phyloP scores from a whole-genome alignment of 441 rosid species.

The Pelargonium cotyledonis region DNA sequence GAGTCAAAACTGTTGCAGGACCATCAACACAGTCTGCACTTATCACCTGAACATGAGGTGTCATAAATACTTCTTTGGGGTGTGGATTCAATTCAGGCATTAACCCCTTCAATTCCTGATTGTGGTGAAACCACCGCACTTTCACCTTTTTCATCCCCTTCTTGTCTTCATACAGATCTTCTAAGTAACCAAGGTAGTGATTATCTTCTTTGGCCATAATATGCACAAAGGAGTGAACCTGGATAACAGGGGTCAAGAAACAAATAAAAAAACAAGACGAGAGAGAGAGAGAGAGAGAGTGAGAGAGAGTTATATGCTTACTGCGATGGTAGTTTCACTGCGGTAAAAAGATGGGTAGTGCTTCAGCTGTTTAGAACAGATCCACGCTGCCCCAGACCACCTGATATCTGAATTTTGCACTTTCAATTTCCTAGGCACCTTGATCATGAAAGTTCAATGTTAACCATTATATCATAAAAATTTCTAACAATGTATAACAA shows the following conservation, averaged over 20 bases:
- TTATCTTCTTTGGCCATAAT: constrained; percentile 83
- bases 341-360: constrained; percentile 86
- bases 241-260: constrained; percentile 21
- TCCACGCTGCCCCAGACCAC: constrained; percentile 84
- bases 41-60: constrained; percentile 84
- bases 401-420: constrained; percentile 62
- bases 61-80: constrained; percentile 91
- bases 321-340: constrained; percentile 70
- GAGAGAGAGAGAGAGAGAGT: neutral
- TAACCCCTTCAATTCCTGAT: constrained; percentile 76
- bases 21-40: constrained; percentile 97
- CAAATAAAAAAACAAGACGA: no score
- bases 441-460: constrained; percentile 36
- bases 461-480: constrained; percentile 14
- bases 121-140: constrained; percentile 95
- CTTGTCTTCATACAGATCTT: constrained; percentile 97
- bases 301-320: constrained; percentile 32
- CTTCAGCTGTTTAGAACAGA: constrained; percentile 84
- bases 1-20: constrained; percentile 73
- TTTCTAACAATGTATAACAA: constrained; percentile 9
- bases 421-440: constrained; percentile 33
- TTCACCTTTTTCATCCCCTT: constrained; percentile 87
- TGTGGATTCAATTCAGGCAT: constrained; percentile 62
- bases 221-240: constrained; percentile 91
- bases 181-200: constrained; percentile 80